These are phyloP conservation scores for Chenopodium suecicum DNA, from an alignment of 148 eudicot species.

Conservation along the genomic window DNA sequence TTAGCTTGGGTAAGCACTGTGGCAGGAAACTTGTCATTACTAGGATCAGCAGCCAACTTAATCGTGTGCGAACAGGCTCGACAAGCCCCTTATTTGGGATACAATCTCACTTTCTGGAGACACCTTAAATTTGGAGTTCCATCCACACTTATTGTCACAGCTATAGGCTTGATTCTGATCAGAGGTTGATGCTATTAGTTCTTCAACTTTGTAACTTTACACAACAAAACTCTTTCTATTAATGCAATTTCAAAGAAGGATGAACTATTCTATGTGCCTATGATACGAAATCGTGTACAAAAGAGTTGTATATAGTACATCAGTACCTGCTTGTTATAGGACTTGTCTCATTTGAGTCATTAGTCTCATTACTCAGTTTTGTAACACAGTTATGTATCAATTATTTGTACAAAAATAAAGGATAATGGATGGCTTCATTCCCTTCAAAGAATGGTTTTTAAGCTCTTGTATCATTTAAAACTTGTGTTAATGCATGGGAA, in stretches of 20 bases:
- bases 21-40: constrained; percentile 78
- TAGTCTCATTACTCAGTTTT: constrained; percentile 4
- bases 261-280: neutral
- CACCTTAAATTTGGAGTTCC: constrained; percentile 93
- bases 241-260: neutral
- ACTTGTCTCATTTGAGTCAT: neutral
- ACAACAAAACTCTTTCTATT: too few species aligned
- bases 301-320: constrained; percentile 8
- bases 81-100: constrained; percentile 52
- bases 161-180: constrained; percentile 70
- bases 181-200: constrained; percentile 19
- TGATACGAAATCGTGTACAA: neutral
- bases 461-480: neutral
- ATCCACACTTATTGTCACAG: constrained; percentile 78
- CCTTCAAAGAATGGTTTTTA: neutral
- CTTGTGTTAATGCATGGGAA: too few species aligned
- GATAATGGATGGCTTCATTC: too few species aligned
- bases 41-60: constrained; percentile 94
- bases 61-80: constrained; percentile 97
- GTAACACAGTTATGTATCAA: neutral
- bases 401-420: too few species aligned
- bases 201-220: neutral
- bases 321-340: neutral
- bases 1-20: constrained; percentile 97
- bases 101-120: constrained; percentile 72